Conservation (phyloP, 306 rosid genomes). For the Gleditsia sinensis region DNA sequence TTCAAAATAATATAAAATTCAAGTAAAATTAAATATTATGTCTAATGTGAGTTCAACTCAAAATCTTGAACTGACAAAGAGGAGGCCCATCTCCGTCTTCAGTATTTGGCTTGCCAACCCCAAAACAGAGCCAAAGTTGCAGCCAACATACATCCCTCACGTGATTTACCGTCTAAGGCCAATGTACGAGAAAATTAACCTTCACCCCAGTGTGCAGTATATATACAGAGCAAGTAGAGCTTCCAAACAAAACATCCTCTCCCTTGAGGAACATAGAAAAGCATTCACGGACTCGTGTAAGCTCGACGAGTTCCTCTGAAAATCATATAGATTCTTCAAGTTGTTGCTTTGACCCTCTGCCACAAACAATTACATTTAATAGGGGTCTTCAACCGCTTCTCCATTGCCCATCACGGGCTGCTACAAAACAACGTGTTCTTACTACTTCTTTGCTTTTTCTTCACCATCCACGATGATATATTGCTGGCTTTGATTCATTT, state of each 20-base stretch:
- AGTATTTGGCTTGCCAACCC: not conserved
- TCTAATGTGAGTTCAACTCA: too few relatives aligned
- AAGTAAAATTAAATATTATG: too few relatives aligned
- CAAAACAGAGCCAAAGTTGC: constrained; percentile 17
- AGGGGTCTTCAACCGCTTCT: constrained; percentile 16
- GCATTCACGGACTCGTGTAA: constrained; percentile 38
- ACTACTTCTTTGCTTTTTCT: not conserved
- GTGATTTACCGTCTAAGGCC: constrained; percentile 36
- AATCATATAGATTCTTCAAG: constrained; percentile 16
- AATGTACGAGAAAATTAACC: not conserved
- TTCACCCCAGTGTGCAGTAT: not conserved
- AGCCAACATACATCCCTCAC: constrained; percentile 21
- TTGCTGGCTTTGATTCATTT: not conserved
- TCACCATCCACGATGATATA: not conserved
- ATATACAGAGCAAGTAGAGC: not conserved
- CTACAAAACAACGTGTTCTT: constrained; percentile 50
- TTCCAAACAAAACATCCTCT: not conserved
- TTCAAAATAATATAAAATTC: too few relatives aligned
- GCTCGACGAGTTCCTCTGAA: not conserved
- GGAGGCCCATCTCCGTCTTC: constrained; percentile 3
- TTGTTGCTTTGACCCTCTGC: constrained; percentile 29
- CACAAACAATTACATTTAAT: constrained; percentile 39
- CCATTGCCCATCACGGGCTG: constrained; percentile 61
- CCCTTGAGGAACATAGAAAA: not conserved
- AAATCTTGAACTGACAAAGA: too few relatives aligned